These are phyloP conservation scores for Phoma sp. DNA, from an alignment of 2,329 filamentous ascomycete species.

Conservation along the genomic window DNA sequence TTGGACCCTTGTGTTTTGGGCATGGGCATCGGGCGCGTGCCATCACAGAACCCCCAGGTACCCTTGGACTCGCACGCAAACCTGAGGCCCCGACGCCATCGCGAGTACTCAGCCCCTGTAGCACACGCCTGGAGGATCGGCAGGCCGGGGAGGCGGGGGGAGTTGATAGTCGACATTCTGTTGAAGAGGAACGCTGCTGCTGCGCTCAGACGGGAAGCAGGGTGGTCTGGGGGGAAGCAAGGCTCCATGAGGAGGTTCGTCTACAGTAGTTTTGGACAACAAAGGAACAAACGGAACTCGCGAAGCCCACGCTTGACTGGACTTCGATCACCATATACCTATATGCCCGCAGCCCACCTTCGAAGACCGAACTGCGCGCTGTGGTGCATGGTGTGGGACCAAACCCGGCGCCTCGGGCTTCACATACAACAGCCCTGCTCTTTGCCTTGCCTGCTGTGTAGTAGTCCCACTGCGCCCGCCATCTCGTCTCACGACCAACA, in stretches of 20 bases:
- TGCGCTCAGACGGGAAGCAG: constrained; percentile 16
- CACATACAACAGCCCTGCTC: constrained; percentile 3
- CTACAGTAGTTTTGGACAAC: background rate
- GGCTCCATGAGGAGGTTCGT: constrained; percentile 5
- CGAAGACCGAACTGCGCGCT: constrained; percentile 14
- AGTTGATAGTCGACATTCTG: constrained; percentile 17
- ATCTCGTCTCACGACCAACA: constrained; percentile 11
- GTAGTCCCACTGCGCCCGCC: background rate
- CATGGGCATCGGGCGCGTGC: constrained; percentile 42
- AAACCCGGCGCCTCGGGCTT: constrained; percentile 23
- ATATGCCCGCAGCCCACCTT: constrained; percentile 8
- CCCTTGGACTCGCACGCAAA: constrained; percentile 39
- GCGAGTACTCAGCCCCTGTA: constrained; percentile 39
- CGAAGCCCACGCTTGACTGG: constrained; percentile 1
- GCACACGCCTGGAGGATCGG: constrained; percentile 31
- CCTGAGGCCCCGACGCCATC: constrained; percentile 42
- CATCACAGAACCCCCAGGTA: constrained; percentile 44
- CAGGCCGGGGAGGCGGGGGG: constrained; percentile 34
- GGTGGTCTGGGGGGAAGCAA: constrained; percentile 9
- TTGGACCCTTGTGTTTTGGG: constrained; percentile 31
- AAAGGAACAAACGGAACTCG: background rate
- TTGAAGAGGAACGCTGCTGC: constrained; percentile 15
- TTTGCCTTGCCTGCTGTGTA: too few species aligned
- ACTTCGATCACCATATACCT: constrained; percentile 4
- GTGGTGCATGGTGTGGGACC: background rate